These are phyloP conservation scores for Cubamyces sp. DNA, from an alignment of 768 basidiomycete genomes.

Conservation along the genomic window DNA sequence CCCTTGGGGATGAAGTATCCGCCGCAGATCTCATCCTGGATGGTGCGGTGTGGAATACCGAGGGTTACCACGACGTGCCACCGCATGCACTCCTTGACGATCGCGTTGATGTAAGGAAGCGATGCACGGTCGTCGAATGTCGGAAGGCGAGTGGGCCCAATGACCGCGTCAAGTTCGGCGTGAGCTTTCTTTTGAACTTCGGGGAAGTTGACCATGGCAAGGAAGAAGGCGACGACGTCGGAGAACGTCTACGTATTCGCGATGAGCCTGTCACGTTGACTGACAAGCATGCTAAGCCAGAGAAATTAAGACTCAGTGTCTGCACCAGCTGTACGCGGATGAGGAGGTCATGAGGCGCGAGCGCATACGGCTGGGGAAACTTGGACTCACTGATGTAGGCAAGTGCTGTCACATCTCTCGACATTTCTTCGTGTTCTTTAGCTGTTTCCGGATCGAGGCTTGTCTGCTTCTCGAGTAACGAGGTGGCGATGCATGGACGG, in stretches of 20 bases:
- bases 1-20: constrained; percentile 37
- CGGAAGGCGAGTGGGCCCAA: constrained; percentile 35
- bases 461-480: not conserved
- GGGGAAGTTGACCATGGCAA: constrained; percentile 37
- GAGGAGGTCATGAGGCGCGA: no score
- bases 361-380: not conserved
- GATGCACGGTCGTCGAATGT: constrained; percentile 25
- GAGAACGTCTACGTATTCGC: constrained; percentile 27
- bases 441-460: not conserved
- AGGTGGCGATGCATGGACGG: constrained; percentile 6
- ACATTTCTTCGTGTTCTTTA: not conserved
- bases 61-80: constrained; percentile 30
- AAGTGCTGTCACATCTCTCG: not conserved
- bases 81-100: constrained; percentile 32
- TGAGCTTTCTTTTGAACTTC: constrained; percentile 33
- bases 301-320: constrained; percentile 49
- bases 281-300: no score
- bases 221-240: constrained; percentile 34
- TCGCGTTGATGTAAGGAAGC: constrained; percentile 34
- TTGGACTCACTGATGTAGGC: constrained; percentile 7
- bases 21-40: constrained; percentile 26
- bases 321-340: constrained; percentile 44
- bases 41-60: constrained; percentile 31
- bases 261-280: no score
- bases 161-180: constrained; percentile 34